Evolutionary conservation across 1,284 basidiomycete species (phyloP).

Genomic region (Papiliotrema flavescens): DNA sequence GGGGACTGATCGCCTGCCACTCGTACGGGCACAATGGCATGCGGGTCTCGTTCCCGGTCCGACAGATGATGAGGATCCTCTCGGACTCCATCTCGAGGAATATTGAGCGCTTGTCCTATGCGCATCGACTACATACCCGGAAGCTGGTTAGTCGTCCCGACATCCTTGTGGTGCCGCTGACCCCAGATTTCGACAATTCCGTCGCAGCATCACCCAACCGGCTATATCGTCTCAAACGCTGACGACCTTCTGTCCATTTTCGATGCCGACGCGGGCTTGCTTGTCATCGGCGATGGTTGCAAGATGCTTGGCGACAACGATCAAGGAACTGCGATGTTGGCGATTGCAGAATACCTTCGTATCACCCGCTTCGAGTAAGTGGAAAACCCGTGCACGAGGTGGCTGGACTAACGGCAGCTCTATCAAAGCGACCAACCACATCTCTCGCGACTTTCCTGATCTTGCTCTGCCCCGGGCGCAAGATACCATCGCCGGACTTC

Average conservation of each 20-base stretch:
- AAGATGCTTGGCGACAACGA: conserved; percentile 72
- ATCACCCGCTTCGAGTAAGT: conserved; percentile 68
- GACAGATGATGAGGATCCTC: conserved; percentile 74
- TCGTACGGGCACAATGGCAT: conserved; percentile 73
- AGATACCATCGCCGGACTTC: conserved; percentile 71
- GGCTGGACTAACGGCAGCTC: conserved; percentile 48
- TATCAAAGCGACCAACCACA: conserved; percentile 67
- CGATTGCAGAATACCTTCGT: conserved; percentile 79
- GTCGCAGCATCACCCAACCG: conserved; percentile 68
- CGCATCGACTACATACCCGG: conserved; percentile 69
- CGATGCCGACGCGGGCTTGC: conserved; percentile 77
- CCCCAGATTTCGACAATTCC: conserved; percentile 70
- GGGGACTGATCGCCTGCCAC: conserved; percentile 82
- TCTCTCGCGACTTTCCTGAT: conserved; percentile 71
- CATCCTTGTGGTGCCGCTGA: conserved; percentile 5
- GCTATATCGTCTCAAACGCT: conserved; percentile 82
- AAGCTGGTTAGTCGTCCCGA: conserved; percentile 59
- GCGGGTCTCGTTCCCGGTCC: conserved; percentile 78
- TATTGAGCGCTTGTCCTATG: conserved; percentile 76
- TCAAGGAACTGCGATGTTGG: conserved; percentile 79
- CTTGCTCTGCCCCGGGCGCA: conserved; percentile 65
- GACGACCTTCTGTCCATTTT: conserved; percentile 78
- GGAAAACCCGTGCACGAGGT: conserved; percentile 14
- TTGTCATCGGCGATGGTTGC: conserved; percentile 80
- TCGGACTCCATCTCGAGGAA: conserved; percentile 80